phyloP scores from a whole-genome alignment of 75 land plant genomes.

The Pseudotsuga menziesii region DNA sequence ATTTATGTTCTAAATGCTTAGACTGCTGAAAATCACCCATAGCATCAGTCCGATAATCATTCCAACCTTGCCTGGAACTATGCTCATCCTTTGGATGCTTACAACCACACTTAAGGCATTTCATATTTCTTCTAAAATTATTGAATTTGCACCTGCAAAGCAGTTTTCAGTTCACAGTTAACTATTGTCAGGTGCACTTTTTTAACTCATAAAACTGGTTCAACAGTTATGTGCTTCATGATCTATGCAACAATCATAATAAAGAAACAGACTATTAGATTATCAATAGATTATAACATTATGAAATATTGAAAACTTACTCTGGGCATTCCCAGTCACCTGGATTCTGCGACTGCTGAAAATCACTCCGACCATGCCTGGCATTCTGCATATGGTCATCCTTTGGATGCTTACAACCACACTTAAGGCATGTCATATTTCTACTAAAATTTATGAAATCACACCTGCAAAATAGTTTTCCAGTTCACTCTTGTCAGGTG shows the following conservation, averaged over 20 bases:
- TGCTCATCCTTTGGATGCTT: slow-evolving; percentile 12
- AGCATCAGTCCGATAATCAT: neutral
- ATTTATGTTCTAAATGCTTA: no score
- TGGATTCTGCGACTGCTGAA: slow-evolving; percentile 8
- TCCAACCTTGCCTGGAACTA: neutral
- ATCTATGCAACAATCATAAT: neutral
- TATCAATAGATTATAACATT: neutral
- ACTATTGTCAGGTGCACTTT: neutral
- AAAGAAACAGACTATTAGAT: neutral
- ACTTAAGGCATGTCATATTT: slow-evolving; percentile 30
- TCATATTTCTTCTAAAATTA: slow-evolving; percentile 33
- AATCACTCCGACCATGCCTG: neutral
- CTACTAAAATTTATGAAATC: slow-evolving; percentile 31
- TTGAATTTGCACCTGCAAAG: slow-evolving; percentile 27
- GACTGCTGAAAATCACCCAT: neutral
- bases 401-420: slow-evolving; percentile 20
- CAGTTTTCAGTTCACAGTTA: neutral
- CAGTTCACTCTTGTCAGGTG: neutral
- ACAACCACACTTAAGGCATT: slow-evolving; percentile 26
- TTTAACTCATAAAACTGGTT: neutral
- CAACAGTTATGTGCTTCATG: neutral
- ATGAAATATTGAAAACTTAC: slow-evolving; percentile 14
- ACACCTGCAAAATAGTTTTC: slow-evolving; percentile 19
- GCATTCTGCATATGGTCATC: neutral
- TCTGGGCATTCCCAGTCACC: slow-evolving; percentile 51